phyloP scores from a whole-genome alignment of 2,329 filamentous ascomycete species.

The Aspergillus sp. region DNA sequence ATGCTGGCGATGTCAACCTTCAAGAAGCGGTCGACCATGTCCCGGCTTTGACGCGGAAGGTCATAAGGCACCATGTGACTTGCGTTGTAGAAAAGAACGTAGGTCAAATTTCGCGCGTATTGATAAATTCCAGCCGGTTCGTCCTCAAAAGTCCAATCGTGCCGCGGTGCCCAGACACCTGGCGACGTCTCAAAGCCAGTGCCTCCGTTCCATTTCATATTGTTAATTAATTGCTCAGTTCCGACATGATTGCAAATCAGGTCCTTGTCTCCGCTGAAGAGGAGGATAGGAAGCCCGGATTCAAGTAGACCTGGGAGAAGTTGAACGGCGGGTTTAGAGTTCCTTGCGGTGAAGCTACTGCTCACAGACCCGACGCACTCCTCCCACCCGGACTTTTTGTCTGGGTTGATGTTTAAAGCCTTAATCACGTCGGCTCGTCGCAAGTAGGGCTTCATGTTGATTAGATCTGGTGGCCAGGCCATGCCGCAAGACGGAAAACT shows the following conservation, averaged over 20 bases:
- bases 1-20: slow-evolving; percentile 85
- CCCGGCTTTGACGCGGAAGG: slow-evolving; percentile 75
- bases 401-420: slow-evolving; percentile 76
- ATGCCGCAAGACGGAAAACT: slow-evolving; percentile 81
- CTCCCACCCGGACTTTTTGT: slow-evolving; percentile 82
- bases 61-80: slow-evolving; percentile 99
- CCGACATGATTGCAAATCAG: slow-evolving; percentile 96
- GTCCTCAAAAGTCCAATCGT: slow-evolving; percentile 90
- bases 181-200: slow-evolving; percentile 86
- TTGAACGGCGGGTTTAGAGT: slow-evolving; percentile 68
- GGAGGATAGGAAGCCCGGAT: slow-evolving; percentile 66
- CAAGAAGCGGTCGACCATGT: slow-evolving; percentile 98
- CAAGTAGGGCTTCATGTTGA: slow-evolving; percentile 74
- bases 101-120: slow-evolving; percentile 89
- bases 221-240: slow-evolving; percentile 84
- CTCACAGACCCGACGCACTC: slow-evolving; percentile 84
- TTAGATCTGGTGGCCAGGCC: slow-evolving; percentile 93
- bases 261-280: slow-evolving; percentile 92
- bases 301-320: slow-evolving; percentile 75
- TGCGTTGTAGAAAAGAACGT: slow-evolving; percentile 90
- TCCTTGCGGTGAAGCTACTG: slow-evolving; percentile 61
- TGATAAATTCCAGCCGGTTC: slow-evolving; percentile 89
- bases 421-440: slow-evolving; percentile 70
- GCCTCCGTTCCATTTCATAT: slow-evolving; percentile 85
- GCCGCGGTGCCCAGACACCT: slow-evolving; percentile 85